phyloP scores from a whole-genome alignment of 345 rosid genomes.

The Rubroshorea leprosula region DNA sequence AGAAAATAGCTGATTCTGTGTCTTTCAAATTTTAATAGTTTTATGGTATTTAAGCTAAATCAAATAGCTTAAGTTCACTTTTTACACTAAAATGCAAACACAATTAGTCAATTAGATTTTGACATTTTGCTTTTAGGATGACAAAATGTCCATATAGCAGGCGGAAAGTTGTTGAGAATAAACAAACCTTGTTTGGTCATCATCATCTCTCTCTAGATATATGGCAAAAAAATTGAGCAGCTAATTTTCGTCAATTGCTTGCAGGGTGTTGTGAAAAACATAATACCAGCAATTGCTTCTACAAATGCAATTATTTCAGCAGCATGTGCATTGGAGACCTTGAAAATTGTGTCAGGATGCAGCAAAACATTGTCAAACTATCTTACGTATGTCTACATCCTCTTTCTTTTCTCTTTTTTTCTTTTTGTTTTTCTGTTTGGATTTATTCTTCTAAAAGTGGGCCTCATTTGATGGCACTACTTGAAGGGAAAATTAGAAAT shows the following conservation, averaged over 20 bases:
- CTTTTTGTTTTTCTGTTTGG: no score
- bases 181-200: neutral
- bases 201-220: neutral
- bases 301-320: constrained; percentile 95
- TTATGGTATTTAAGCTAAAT: no score
- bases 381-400: constrained; percentile 50
- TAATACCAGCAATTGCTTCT: constrained; percentile 97
- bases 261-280: constrained; percentile 95
- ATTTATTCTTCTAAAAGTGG: neutral
- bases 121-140: no score
- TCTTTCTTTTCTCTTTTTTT: constrained; percentile 1
- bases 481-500: constrained; percentile 5
- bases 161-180: no score
- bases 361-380: constrained; percentile 89
- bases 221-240: neutral
- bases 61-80: no score
- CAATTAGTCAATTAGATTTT: no score
- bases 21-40: no score
- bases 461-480: neutral
- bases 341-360: constrained; percentile 93
- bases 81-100: no score
- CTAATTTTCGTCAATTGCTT: constrained; percentile 8
- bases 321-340: constrained; percentile 87
- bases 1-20: neutral
- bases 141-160: no score